Evolutionary conservation across 768 basidiomycete genomes (phyloP), one percentile per base, ranked within the genome.

Genomic region (Cyclocybe cylindracea): DNA sequence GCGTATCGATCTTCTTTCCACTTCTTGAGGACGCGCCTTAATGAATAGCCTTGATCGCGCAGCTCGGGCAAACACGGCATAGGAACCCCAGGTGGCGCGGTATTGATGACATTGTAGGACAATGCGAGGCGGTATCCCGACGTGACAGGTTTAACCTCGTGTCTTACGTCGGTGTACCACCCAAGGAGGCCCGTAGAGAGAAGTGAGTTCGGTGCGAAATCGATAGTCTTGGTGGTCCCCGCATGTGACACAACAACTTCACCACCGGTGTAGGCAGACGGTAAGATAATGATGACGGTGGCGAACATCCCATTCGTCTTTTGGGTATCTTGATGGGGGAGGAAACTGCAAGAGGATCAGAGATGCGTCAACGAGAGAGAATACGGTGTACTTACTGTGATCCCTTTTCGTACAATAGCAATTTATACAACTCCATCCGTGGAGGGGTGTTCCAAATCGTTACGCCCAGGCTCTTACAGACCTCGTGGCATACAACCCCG

Each of bases 81-180:
- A 16, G 65, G 55, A 13, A 61, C 47, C 3, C 65, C 59, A 2
- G 73, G 60, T 0, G 67, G 61, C 2, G 72, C 50, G 16, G 39
- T 65, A 50, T 78, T 72, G 16, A 80, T 67, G 44, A 82, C 68
- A 53, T 79, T 80, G 62, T 76, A 82, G 0, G 78, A 75, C 4
- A 82, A 70, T 0, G 78, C 79, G 0, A 82, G 70, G 1, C 77
- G 74, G 50, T 77, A 79, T 3, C 81, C 80, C 10, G 72, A 70
- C 0, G 73, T 76, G 41, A 81, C 65, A 5, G 75, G 72, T 53
- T 76, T 77, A 52, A 81, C 72, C 65, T 78, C 77, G 59, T 79
- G 78, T 42, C 62, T 64, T 42, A 80, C 79, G 50, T 80, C 80
- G 29, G 77, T 79, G 57, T 82, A 79, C 78, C 80, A 83, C 1